phyloP scores from a whole-genome alignment of 2,329 filamentous ascomycete genomes.

The Dactylellina haptotyla region DNA sequence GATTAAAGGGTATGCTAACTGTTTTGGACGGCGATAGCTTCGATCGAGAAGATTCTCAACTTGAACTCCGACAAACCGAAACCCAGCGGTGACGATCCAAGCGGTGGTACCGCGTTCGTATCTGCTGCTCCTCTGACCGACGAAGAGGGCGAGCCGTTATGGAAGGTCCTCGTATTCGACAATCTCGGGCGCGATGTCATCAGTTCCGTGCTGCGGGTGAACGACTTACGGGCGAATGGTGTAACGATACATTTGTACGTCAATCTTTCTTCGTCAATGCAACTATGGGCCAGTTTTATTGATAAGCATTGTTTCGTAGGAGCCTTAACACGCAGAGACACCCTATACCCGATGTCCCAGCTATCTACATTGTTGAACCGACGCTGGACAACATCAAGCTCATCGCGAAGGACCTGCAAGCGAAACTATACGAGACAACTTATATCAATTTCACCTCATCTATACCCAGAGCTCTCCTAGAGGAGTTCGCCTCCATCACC shows the following conservation, averaged over 20 bases:
- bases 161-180: slow-evolving; percentile 98
- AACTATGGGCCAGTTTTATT: not conserved
- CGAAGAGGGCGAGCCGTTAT: slow-evolving; percentile 89
- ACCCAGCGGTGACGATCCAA: slow-evolving; percentile 70
- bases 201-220: slow-evolving; percentile 92
- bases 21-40: slow-evolving; percentile 68
- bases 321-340: slow-evolving; percentile 72
- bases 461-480: slow-evolving; percentile 85
- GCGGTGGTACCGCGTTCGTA: slow-evolving; percentile 60
- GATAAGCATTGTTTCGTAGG: slow-evolving; percentile 13
- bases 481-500: slow-evolving; percentile 92
- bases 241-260: slow-evolving; percentile 94
- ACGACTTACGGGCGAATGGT: slow-evolving; percentile 91
- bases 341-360: slow-evolving; percentile 93
- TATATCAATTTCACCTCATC: slow-evolving; percentile 98
- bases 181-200: slow-evolving; percentile 92
- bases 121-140: slow-evolving; percentile 83
- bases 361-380: slow-evolving; percentile 95
- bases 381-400: slow-evolving; percentile 80
- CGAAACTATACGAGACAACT: slow-evolving; percentile 87
- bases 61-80: slow-evolving; percentile 78
- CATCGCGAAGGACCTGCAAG: slow-evolving; percentile 86
- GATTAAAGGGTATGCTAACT: slow-evolving; percentile 12
- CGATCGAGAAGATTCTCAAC: slow-evolving; percentile 94
- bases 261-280: not conserved